Conservation (phyloP, 2,329 filamentous ascomycete genomes). For the Aphanoascus verrucosus region DNA sequence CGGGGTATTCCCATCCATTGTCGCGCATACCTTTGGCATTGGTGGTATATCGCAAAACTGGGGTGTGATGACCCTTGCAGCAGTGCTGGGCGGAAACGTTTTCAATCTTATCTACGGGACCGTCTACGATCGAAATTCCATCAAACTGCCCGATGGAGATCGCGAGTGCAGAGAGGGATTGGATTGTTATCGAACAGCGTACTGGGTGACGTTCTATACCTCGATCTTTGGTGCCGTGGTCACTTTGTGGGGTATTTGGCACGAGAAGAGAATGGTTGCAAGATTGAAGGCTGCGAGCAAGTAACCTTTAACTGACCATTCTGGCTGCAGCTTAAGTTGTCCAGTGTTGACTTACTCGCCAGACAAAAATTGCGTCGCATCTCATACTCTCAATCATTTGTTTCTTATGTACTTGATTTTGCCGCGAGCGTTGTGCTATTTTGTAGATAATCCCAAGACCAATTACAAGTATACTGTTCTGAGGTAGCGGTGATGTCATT, state of each 20-base stretch:
- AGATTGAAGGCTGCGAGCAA: conserved; percentile 20
- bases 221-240: conserved; percentile 59
- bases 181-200: conserved; percentile 70
- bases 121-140: conserved; percentile 71
- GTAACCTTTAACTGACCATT: neutral
- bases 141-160: conserved; percentile 57
- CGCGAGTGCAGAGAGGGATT: conserved; percentile 66
- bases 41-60: conserved; percentile 86
- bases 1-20: conserved; percentile 81
- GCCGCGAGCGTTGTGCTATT: neutral
- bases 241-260: conserved; percentile 48
- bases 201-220: conserved; percentile 63
- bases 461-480: conserved; percentile 25
- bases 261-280: conserved; percentile 27
- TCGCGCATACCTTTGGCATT: conserved; percentile 84
- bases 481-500: no score
- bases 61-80: conserved; percentile 86
- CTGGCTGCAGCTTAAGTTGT: neutral
- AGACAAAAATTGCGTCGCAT: no score
- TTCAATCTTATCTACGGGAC: conserved; percentile 86
- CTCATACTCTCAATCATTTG: no score
- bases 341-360: no score
- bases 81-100: conserved; percentile 75
- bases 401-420: no score
- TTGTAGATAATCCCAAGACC: conserved; percentile 19